These are phyloP conservation scores for Populus trichocarpa DNA, from an alignment of 441 rosid genomes.

Conservation along the genomic window DNA sequence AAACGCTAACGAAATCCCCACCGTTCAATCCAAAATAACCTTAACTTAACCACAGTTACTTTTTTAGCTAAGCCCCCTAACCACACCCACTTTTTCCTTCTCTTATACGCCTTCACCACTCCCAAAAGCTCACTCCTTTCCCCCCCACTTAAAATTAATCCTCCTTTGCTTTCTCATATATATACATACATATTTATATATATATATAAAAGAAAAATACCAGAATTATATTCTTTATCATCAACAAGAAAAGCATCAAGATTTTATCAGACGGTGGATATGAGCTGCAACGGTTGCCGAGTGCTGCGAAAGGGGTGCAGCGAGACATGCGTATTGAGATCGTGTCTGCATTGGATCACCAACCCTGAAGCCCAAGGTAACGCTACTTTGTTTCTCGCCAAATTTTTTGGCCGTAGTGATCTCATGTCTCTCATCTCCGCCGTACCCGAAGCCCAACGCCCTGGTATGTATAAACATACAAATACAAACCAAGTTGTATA, in stretches of 20 bases:
- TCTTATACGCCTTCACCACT: neutral
- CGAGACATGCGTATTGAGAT: slow-evolving; percentile 43
- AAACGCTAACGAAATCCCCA: slow-evolving; percentile 10
- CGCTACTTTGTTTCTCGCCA: slow-evolving; percentile 66
- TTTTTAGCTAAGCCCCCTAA: slow-evolving; percentile 1
- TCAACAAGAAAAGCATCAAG: neutral
- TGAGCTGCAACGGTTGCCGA: slow-evolving; percentile 72
- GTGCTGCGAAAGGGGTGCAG: slow-evolving; percentile 61
- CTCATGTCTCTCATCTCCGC: slow-evolving; percentile 54
- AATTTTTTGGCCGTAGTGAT: slow-evolving; percentile 64
- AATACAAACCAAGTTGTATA: neutral
- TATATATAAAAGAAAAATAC: too few species aligned
- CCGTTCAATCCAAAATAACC: slow-evolving; percentile 20
- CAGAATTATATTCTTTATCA: too few species aligned
- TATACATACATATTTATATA: neutral
- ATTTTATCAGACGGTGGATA: slow-evolving; percentile 18
- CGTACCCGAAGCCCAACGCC: slow-evolving; percentile 44
- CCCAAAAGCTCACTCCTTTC: neutral
- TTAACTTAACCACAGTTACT: slow-evolving; percentile 31
- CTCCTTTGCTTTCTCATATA: slow-evolving; percentile 2
- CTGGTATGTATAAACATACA: slow-evolving; percentile 29
- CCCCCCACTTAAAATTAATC: neutral
- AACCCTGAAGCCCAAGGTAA: slow-evolving; percentile 50
- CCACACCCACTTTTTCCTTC: neutral
- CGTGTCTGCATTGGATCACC: slow-evolving; percentile 54